Percentiles rank a stretch among this genome's conserved stretches.
These are phyloP conservation scores for Ambrosia hybrid DNA, from an alignment of 140 eudicot species.

Conservation along the genomic window DNA sequence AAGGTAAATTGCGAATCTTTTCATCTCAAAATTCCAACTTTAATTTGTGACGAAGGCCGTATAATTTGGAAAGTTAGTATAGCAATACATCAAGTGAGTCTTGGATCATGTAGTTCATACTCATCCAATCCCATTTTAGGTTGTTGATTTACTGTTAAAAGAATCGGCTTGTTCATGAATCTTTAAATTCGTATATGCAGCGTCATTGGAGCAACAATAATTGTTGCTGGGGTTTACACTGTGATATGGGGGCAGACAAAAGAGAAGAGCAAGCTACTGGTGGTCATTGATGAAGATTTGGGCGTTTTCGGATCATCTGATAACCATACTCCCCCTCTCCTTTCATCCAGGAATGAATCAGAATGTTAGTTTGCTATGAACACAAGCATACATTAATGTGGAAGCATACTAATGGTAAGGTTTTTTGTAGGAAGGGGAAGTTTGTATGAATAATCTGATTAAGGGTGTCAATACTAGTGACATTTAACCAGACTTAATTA, in stretches of 20 bases:
- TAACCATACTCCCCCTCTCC: conserved; percentile 26
- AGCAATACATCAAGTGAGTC: too few species aligned
- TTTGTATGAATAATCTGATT: too few species aligned
- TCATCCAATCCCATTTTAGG: neutral
- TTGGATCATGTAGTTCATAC: too few species aligned
- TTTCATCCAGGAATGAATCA: neutral
- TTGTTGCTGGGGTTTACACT: conserved; percentile 34
- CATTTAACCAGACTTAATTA: too few species aligned
- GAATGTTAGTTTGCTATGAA: neutral
- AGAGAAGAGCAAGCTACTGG: conserved; percentile 27
- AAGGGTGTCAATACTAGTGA: too few species aligned
- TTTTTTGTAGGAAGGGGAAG: too few species aligned
- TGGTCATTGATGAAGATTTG: neutral
- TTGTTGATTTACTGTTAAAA: neutral
- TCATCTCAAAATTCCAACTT: too few species aligned
- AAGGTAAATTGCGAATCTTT: neutral
- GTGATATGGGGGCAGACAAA: conserved; percentile 21
- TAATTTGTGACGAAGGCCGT: too few species aligned
- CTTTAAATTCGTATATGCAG: conserved; percentile 19
- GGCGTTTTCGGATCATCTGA: conserved; percentile 18
- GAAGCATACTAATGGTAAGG: neutral
- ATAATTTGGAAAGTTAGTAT: too few species aligned
- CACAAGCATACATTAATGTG: too few species aligned
- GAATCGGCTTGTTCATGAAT: neutral
- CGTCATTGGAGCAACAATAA: conserved; percentile 39